These are phyloP conservation scores for Microdochium trichocladiopsis DNA, from an alignment of 2,329 filamentous ascomycete genomes.

Conservation along the genomic window DNA sequence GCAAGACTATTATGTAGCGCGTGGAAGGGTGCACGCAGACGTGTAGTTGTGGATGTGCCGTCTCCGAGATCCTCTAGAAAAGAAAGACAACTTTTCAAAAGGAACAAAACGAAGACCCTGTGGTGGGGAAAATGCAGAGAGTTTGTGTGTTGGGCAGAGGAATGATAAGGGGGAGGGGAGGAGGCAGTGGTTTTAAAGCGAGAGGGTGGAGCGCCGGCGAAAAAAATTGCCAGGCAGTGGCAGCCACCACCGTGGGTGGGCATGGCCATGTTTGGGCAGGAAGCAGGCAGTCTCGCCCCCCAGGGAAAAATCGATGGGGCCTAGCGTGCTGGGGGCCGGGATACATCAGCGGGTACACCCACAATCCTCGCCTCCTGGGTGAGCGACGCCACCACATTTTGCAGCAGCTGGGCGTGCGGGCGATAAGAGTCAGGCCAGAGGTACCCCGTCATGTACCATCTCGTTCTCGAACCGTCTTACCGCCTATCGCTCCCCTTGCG, in stretches of 20 bases:
- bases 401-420: too few species aligned
- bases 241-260: not conserved
- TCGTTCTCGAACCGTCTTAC: too few species aligned
- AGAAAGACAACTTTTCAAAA: conserved; percentile 35
- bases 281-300: too few species aligned
- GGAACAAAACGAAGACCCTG: conserved; percentile 27
- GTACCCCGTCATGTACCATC: too few species aligned
- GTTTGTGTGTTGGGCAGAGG: conserved; percentile 17
- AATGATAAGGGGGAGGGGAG: conserved; percentile 10
- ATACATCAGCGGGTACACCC: too few species aligned
- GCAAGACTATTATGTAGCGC: not conserved
- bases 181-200: conserved; percentile 6
- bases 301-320: too few species aligned
- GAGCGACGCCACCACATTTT: too few species aligned
- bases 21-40: not conserved
- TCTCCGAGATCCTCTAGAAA: conserved; percentile 30
- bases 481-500: too few species aligned
- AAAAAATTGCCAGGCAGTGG: conserved; percentile 1
- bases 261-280: too few species aligned
- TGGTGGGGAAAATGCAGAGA: conserved; percentile 19
- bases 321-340: too few species aligned
- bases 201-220: conserved; percentile 8
- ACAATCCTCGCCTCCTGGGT: too few species aligned
- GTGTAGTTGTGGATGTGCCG: not conserved
- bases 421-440: too few species aligned